Evolutionary conservation across 2,329 filamentous ascomycete genomes (phyloP).

Genomic region (Claviceps capensis): DNA sequence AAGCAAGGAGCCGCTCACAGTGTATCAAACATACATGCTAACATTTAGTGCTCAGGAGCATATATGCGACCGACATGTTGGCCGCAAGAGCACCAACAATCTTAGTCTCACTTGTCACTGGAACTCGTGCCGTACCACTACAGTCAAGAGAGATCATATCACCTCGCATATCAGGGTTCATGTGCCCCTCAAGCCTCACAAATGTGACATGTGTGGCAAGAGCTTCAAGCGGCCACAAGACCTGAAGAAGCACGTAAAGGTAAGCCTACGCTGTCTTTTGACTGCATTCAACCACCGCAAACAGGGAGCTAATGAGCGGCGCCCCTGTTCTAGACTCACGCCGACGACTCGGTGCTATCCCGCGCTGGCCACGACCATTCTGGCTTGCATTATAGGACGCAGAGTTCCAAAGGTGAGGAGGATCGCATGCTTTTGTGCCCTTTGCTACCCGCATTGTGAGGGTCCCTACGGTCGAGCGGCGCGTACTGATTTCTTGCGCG

Average conservation of each 20-base stretch:
- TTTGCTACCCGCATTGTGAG: slow-evolving; percentile 7
- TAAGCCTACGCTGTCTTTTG: slow-evolving; percentile 15
- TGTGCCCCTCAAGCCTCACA: slow-evolving; percentile 97
- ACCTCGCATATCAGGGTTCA: slow-evolving; percentile 98
- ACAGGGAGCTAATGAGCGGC: slow-evolving; percentile 10
- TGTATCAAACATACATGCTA: background rate
- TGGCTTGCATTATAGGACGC: slow-evolving; percentile 41
- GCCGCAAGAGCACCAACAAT: slow-evolving; percentile 98
- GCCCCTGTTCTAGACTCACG: slow-evolving; percentile 51
- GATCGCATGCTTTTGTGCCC: background rate
- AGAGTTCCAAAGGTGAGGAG: slow-evolving; percentile 37
- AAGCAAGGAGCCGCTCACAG: background rate
- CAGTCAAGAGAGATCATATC: slow-evolving; percentile 97
- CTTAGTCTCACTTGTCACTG: slow-evolving; percentile 94
- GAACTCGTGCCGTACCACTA: slow-evolving; percentile 91
- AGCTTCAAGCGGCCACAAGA: slow-evolving; percentile 98
- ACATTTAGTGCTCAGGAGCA: slow-evolving; percentile 57
- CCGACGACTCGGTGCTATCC: slow-evolving; percentile 74
- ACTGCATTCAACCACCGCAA: background rate
- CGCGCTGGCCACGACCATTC: slow-evolving; percentile 37
- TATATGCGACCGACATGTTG: slow-evolving; percentile 95
- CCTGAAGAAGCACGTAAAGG: slow-evolving; percentile 97
- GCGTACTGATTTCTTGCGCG: slow-evolving; percentile 13
- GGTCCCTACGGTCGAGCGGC: too few relatives aligned
- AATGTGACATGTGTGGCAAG: slow-evolving; percentile 97